Conservation (phyloP, 1,284 basidiomycete genomes). For the Papiliotrema nemorosa region DNA sequence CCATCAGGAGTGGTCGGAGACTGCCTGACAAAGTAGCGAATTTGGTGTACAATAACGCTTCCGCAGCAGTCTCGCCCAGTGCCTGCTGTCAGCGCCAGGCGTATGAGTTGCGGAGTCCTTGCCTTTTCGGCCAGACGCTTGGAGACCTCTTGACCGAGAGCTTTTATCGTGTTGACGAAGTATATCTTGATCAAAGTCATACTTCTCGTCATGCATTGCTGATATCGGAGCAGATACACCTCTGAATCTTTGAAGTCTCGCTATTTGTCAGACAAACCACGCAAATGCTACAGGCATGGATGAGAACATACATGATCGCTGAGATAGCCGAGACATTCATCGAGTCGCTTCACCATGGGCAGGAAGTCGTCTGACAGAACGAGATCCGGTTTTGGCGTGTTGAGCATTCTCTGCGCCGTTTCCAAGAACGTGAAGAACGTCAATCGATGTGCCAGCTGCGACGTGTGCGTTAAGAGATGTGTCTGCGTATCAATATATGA, state of each 20-base stretch:
- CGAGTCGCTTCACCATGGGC: slow-evolving; percentile 88
- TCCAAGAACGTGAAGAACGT: slow-evolving; percentile 92
- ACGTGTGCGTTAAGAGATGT: slow-evolving; percentile 67
- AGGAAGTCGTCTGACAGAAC: slow-evolving; percentile 84
- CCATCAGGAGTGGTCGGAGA: slow-evolving; percentile 70
- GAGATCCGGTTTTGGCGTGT: slow-evolving; percentile 83
- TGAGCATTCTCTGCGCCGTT: slow-evolving; percentile 81
- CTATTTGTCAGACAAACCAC: slow-evolving; percentile 49
- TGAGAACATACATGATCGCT: slow-evolving; percentile 66
- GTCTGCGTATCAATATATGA: slow-evolving; percentile 51
- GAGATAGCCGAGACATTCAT: slow-evolving; percentile 85
- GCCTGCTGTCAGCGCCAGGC: too few species aligned
- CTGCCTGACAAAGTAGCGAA: slow-evolving; percentile 69
- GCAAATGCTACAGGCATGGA: not conserved
- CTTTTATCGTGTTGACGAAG: slow-evolving; percentile 75
- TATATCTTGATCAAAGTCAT: slow-evolving; percentile 96
- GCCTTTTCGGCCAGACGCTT: slow-evolving; percentile 71
- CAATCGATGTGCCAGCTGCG: slow-evolving; percentile 70
- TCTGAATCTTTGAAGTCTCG: slow-evolving; percentile 85
- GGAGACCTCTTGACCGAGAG: slow-evolving; percentile 68
- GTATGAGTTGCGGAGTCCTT: too few species aligned
- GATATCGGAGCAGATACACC: slow-evolving; percentile 84
- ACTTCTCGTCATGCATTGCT: slow-evolving; percentile 90
- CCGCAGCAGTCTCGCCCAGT: slow-evolving; percentile 73
- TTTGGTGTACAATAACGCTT: slow-evolving; percentile 81